Conservation (phyloP, 495 filamentous ascomycete species). For the Hyaloscypha hepaticicola region DNA sequence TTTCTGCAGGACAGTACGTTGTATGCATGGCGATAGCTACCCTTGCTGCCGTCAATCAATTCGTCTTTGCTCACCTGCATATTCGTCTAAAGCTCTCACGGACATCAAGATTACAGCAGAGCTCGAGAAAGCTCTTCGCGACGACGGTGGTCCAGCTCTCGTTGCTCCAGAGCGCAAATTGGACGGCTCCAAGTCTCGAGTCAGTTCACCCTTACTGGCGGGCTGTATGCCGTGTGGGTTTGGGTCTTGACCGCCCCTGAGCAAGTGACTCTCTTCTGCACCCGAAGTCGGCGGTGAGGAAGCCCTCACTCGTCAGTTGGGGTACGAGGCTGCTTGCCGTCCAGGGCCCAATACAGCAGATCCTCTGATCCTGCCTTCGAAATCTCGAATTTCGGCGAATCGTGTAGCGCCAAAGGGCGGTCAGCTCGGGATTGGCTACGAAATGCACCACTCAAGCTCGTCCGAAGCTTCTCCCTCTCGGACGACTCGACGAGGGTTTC, state of each 20-base stretch:
- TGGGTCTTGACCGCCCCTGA: neutral
- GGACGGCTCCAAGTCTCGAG: neutral
- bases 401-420: slow-evolving; percentile 27
- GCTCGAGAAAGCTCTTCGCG: neutral
- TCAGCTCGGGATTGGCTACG: slow-evolving; percentile 21
- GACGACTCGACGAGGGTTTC: slow-evolving; percentile 1
- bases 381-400: slow-evolving; percentile 24
- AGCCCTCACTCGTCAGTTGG: slow-evolving; percentile 23
- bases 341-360: neutral
- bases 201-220: neutral
- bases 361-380: slow-evolving; percentile 11
- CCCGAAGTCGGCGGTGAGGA: slow-evolving; percentile 19
- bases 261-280: slow-evolving; percentile 5
- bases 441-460: slow-evolving; percentile 10
- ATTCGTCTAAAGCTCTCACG: slow-evolving; percentile 18
- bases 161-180: neutral
- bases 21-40: slow-evolving; percentile 27
- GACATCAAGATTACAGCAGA: neutral
- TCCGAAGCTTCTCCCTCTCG: neutral
- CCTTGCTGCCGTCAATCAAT: slow-evolving; percentile 22
- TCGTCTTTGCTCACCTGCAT: slow-evolving; percentile 24
- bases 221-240: neutral
- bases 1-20: slow-evolving; percentile 24
- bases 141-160: neutral
- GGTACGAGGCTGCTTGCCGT: neutral